A percentile compares a stretch with the other conserved stretches of the same genome.
Conservation (phyloP, 352 stramenopile genomes). For the Globisporangium heterothallicum region DNA sequence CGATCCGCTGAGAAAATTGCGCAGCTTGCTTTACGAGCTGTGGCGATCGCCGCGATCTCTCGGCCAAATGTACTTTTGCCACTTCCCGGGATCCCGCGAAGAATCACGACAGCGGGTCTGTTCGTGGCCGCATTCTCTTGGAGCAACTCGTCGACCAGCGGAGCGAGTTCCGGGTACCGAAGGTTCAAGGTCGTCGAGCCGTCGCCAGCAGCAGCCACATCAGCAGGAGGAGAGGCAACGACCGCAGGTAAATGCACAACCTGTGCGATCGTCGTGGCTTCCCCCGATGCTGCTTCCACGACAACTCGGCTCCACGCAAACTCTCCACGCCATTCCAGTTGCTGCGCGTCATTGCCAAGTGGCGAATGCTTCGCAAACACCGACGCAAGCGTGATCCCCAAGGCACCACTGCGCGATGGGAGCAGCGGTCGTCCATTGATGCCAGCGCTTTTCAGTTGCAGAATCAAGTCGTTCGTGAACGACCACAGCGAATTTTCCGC, state of each 20-base stretch:
- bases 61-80: slow-evolving; percentile 58
- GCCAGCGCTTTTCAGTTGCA: slow-evolving; percentile 43
- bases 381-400: slow-evolving; percentile 18
- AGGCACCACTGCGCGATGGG: background rate
- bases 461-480: slow-evolving; percentile 33
- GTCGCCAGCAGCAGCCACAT: background rate
- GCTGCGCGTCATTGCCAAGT: background rate
- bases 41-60: slow-evolving; percentile 37
- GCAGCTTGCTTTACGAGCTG: slow-evolving; percentile 14
- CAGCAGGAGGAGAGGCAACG: background rate
- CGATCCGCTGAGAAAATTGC: slow-evolving; percentile 55
- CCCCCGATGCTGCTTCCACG: slow-evolving; percentile 6
- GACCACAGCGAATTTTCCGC: slow-evolving; percentile 39
- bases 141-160: slow-evolving; percentile 37
- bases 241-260: slow-evolving; percentile 19
- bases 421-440: slow-evolving; percentile 26
- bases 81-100: slow-evolving; percentile 67
- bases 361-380: slow-evolving; percentile 11
- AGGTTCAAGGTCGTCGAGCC: too few species aligned
- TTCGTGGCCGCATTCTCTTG: slow-evolving; percentile 10
- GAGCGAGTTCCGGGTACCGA: slow-evolving; percentile 25
- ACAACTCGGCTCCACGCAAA: slow-evolving; percentile 8
- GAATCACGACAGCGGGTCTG: slow-evolving; percentile 43
- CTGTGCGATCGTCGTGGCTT: slow-evolving; percentile 12
- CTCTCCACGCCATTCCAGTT: slow-evolving; percentile 11